phyloP scores from a whole-genome alignment of 2,329 filamentous ascomycete genomes.

The Sporothrix globosa region DNA sequence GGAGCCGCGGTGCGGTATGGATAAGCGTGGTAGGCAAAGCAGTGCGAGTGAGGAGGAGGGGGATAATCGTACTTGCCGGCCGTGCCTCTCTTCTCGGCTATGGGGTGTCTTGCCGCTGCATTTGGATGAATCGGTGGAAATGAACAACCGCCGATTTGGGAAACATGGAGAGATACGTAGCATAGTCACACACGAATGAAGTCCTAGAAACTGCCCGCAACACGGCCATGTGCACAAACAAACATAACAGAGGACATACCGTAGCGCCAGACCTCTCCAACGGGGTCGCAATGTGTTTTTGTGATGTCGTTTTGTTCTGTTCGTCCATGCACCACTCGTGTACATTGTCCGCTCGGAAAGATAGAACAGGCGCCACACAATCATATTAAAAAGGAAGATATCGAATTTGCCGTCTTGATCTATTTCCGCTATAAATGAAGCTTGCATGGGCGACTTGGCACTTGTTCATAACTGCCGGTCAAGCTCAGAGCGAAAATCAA shows the following conservation, averaged over 20 bases:
- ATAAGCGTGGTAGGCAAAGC: conserved; percentile 38
- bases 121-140: conserved; percentile 8
- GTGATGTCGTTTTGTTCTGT: no score
- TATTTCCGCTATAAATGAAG: neutral
- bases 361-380: no score
- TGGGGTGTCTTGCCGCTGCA: neutral
- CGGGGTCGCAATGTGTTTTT: no score
- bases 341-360: no score
- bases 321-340: no score
- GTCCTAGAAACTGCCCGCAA: no score
- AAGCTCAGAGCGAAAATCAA: neutral
- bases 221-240: no score
- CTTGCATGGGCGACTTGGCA: neutral
- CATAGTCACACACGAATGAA: neutral
- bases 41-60: neutral
- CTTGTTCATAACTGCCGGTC: neutral
- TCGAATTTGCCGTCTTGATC: no score
- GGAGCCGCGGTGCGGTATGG: conserved; percentile 63
- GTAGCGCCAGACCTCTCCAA: no score
- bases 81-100: conserved; percentile 7
- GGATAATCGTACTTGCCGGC: neutral
- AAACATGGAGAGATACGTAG: neutral
- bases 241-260: no score
- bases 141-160: neutral
- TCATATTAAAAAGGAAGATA: no score